These are phyloP conservation scores for Retiboletus fuscus DNA, from an alignment of 1,284 basidiomycete species.

Conservation along the genomic window DNA sequence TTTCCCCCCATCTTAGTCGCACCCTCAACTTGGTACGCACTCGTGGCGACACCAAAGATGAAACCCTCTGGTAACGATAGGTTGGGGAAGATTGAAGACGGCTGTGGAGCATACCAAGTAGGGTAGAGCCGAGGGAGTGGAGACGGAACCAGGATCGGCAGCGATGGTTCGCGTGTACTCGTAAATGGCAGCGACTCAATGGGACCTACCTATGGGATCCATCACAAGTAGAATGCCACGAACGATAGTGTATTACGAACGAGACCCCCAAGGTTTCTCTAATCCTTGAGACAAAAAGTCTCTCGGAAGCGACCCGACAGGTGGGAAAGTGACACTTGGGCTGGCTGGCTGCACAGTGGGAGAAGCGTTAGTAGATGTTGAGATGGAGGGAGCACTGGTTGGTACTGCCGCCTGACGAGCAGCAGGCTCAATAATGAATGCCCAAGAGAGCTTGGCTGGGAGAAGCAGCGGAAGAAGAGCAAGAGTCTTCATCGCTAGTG, in stretches of 20 bases:
- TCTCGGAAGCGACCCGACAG: too few species aligned
- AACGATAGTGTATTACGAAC: conserved; percentile 41
- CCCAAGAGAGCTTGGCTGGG: too few species aligned
- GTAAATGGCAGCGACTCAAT: conserved; percentile 35
- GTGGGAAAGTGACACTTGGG: too few species aligned
- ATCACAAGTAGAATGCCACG: background rate
- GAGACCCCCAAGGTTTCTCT: conserved; percentile 56
- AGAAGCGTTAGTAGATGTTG: too few species aligned
- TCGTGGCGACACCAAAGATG: conserved; percentile 60
- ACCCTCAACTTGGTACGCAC: conserved; percentile 64
- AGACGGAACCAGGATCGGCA: conserved; percentile 46
- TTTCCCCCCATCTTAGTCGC: conserved; percentile 62
- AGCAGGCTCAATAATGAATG: too few species aligned
- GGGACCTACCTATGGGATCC: conserved; percentile 52
- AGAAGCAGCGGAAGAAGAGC: too few species aligned
- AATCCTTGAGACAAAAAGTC: conserved; percentile 53
- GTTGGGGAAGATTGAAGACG: conserved; percentile 55
- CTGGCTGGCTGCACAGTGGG: too few species aligned
- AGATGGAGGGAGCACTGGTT: too few species aligned
- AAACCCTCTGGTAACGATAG: conserved; percentile 58
- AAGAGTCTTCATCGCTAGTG: too few species aligned
- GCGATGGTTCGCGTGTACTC: conserved; percentile 54
- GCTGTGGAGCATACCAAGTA: conserved; percentile 57
- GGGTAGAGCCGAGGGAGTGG: conserved; percentile 55
- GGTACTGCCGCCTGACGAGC: too few species aligned